phyloP scores from a whole-genome alignment of 108 stramenopile species.

The Ochromonas danica region DNA sequence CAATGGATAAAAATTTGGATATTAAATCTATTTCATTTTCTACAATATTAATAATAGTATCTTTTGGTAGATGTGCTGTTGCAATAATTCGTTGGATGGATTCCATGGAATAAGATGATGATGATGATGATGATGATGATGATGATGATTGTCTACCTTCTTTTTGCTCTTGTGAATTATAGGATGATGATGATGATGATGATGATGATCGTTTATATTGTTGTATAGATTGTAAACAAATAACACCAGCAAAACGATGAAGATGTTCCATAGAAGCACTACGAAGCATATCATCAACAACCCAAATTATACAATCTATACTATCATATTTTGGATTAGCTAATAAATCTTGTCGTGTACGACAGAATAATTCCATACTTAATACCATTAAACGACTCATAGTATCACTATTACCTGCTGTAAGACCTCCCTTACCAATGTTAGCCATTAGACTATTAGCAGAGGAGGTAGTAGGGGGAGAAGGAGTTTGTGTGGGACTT shows the following conservation, averaged over 20 bases:
- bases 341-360: background rate
- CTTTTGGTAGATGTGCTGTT: background rate
- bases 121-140: background rate
- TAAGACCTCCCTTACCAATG: background rate
- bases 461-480: background rate
- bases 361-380: constrained; percentile 17
- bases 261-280: background rate
- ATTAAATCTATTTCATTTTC: constrained; percentile 25
- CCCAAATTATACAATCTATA: background rate
- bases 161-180: background rate
- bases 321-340: background rate
- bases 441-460: background rate
- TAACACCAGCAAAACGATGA: background rate
- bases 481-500: constrained; percentile 5
- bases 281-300: background rate
- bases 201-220: background rate
- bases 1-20: background rate
- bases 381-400: constrained; percentile 1
- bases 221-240: background rate
- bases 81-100: background rate
- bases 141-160: background rate
- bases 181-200: background rate
- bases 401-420: background rate
- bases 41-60: background rate
- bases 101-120: background rate